Evolutionary conservation across 768 basidiomycete genomes (phyloP).

Genomic region (Pulveroboletus frians): DNA sequence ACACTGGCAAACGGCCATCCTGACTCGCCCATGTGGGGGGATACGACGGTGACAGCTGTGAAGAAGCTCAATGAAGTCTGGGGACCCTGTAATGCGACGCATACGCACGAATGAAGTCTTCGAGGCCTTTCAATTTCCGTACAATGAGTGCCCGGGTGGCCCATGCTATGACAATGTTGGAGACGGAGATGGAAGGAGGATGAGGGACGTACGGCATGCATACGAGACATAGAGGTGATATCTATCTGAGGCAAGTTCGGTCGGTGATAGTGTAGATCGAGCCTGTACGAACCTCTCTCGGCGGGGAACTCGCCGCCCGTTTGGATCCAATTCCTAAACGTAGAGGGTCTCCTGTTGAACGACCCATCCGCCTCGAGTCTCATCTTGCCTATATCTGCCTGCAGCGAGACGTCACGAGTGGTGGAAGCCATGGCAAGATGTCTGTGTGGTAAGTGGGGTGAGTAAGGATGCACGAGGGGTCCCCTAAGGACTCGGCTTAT

Average conservation of each 20-base stretch:
- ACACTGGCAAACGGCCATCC: slow-evolving; percentile 86
- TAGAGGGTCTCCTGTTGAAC: slow-evolving; percentile 51
- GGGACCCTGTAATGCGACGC: not conserved
- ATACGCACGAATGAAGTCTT: slow-evolving; percentile 70
- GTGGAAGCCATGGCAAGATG: slow-evolving; percentile 25
- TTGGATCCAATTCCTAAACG: slow-evolving; percentile 55
- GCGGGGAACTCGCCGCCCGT: slow-evolving; percentile 61
- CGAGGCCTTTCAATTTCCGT: slow-evolving; percentile 87
- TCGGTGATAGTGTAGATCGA: not conserved
- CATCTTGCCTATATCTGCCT: slow-evolving; percentile 52
- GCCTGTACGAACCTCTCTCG: slow-evolving; percentile 57
- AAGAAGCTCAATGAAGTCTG: not conserved
- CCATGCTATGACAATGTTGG: slow-evolving; percentile 58
- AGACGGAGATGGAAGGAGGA: too few species aligned
- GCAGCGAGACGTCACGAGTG: slow-evolving; percentile 30
- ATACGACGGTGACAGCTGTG: slow-evolving; percentile 73
- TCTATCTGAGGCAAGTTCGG: slow-evolving; percentile 46
- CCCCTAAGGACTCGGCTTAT: slow-evolving; percentile 6
- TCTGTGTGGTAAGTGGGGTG: not conserved
- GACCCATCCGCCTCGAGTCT: slow-evolving; percentile 55
- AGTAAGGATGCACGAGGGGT: slow-evolving; percentile 1
- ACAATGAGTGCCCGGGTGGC: slow-evolving; percentile 87
- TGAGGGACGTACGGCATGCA: slow-evolving; percentile 62
- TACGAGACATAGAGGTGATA: slow-evolving; percentile 90
- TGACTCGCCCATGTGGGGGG: slow-evolving; percentile 74